phyloP scores from a whole-genome alignment of 768 basidiomycete species.

The Auricularia sp. region DNA sequence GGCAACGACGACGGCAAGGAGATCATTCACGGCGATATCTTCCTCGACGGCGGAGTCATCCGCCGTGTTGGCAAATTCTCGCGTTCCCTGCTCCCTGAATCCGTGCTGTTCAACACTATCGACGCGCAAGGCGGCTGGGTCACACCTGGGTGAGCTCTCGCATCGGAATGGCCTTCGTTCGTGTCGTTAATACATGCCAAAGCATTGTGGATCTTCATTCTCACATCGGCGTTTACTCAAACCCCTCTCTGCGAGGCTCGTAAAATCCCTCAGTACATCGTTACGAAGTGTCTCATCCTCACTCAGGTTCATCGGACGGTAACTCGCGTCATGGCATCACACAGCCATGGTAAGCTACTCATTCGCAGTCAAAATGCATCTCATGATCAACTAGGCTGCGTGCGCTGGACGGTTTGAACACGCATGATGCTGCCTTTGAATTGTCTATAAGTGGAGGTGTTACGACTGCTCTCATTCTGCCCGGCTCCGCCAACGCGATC shows the following conservation, averaged over 20 bases:
- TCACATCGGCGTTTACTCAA: slow-evolving; percentile 63
- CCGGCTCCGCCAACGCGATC: slow-evolving; percentile 67
- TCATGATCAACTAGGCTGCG: slow-evolving; percentile 34
- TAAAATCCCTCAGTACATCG: too few relatives aligned
- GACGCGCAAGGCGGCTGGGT: slow-evolving; percentile 57
- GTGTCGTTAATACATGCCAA: slow-evolving; percentile 9
- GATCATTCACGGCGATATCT: slow-evolving; percentile 48
- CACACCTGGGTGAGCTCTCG: slow-evolving; percentile 42
- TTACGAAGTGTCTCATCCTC: too few relatives aligned
- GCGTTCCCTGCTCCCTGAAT: slow-evolving; percentile 21
- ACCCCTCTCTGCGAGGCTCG: slow-evolving; percentile 32
- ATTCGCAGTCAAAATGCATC: background rate
- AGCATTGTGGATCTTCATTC: slow-evolving; percentile 63
- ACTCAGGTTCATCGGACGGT: slow-evolving; percentile 40
- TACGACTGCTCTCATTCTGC: slow-evolving; percentile 72
- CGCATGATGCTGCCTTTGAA: slow-evolving; percentile 66
- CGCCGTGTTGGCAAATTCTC: slow-evolving; percentile 47
- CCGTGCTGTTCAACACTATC: slow-evolving; percentile 39
- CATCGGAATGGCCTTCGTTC: slow-evolving; percentile 9
- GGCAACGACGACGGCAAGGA: slow-evolving; percentile 47
- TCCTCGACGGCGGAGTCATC: slow-evolving; percentile 57
- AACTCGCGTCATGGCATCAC: slow-evolving; percentile 61
- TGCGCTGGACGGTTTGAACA: slow-evolving; percentile 76
- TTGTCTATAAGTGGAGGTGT: slow-evolving; percentile 80
- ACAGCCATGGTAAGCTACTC: slow-evolving; percentile 39